phyloP scores from a whole-genome alignment of 805 yeast genomes.

The Cyberlindnera petersonii region DNA sequence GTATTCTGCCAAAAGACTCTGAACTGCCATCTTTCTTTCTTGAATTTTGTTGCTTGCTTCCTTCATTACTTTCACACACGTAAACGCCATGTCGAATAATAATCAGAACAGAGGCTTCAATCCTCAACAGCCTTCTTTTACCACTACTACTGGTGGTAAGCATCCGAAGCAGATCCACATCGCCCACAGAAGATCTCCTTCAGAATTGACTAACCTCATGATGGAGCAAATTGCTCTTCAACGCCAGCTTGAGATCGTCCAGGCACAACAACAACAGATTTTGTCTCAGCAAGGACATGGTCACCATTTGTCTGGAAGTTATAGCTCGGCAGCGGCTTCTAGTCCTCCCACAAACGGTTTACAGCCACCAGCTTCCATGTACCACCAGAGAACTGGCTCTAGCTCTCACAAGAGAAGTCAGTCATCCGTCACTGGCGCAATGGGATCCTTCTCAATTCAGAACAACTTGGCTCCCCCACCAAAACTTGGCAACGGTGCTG shows the following conservation, averaged over 20 bases:
- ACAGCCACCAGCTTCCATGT: slow-evolving; percentile 18
- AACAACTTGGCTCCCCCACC: slow-evolving; percentile 28
- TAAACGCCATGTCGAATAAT: slow-evolving; percentile 8
- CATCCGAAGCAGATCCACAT: slow-evolving; percentile 70
- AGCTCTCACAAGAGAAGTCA: slow-evolving; percentile 46
- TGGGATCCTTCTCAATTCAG: slow-evolving; percentile 30
- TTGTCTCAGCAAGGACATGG: slow-evolving; percentile 51
- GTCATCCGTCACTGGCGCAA: slow-evolving; percentile 35
- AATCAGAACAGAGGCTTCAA: slow-evolving; percentile 16
- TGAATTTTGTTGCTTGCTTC: not conserved
- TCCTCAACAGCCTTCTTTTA: slow-evolving; percentile 22
- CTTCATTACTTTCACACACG: not conserved
- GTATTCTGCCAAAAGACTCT: not conserved
- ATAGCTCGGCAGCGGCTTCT: slow-evolving; percentile 8
- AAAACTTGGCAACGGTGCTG: slow-evolving; percentile 11
- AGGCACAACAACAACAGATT: slow-evolving; percentile 87
- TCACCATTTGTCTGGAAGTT: slow-evolving; percentile 10
- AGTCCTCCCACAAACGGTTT: slow-evolving; percentile 5
- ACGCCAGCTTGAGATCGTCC: slow-evolving; percentile 87
- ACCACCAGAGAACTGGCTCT: slow-evolving; percentile 15
- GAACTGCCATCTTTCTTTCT: not conserved
- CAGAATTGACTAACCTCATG: slow-evolving; percentile 90
- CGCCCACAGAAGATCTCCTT: slow-evolving; percentile 97
- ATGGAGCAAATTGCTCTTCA: slow-evolving; percentile 83
- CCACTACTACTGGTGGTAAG: slow-evolving; percentile 37